These are phyloP conservation scores for Mrakia hoshinonis DNA, from an alignment of 768 basidiomycete genomes.

Conservation along the genomic window DNA sequence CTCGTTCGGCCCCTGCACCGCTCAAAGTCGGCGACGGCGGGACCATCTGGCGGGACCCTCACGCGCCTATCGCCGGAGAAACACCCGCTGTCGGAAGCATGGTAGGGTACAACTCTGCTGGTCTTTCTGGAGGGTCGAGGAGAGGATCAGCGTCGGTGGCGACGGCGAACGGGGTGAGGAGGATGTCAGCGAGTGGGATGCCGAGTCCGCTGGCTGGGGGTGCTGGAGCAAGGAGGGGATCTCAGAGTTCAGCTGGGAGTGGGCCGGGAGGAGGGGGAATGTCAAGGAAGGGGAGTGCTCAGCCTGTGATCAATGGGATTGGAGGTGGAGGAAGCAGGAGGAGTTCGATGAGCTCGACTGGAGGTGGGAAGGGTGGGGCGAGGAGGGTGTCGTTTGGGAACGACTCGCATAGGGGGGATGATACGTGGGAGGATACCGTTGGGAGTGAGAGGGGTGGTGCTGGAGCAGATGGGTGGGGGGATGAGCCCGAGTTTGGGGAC, in stretches of 20 bases:
- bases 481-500: neutral
- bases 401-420: too few relatives aligned
- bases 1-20: neutral
- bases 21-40: conserved; percentile 17
- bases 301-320: neutral
- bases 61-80: conserved; percentile 21
- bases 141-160: too few relatives aligned
- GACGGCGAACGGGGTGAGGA: too few relatives aligned
- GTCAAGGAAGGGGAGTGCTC: neutral
- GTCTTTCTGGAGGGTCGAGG: too few relatives aligned
- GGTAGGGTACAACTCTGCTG: conserved; percentile 9
- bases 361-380: neutral
- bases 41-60: neutral
- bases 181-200: too few relatives aligned
- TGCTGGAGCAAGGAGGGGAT: too few relatives aligned
- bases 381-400: neutral
- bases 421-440: too few relatives aligned
- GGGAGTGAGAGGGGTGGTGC: too few relatives aligned
- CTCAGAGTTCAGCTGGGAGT: too few relatives aligned
- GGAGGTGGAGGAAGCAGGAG: neutral
- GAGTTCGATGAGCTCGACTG: neutral
- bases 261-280: too few relatives aligned
- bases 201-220: too few relatives aligned
- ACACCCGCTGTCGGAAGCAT: conserved; percentile 19
- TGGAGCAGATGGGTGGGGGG: neutral